phyloP scores from a whole-genome alignment of 371 early-diverging fungal species.

The Mortierella sp. region DNA sequence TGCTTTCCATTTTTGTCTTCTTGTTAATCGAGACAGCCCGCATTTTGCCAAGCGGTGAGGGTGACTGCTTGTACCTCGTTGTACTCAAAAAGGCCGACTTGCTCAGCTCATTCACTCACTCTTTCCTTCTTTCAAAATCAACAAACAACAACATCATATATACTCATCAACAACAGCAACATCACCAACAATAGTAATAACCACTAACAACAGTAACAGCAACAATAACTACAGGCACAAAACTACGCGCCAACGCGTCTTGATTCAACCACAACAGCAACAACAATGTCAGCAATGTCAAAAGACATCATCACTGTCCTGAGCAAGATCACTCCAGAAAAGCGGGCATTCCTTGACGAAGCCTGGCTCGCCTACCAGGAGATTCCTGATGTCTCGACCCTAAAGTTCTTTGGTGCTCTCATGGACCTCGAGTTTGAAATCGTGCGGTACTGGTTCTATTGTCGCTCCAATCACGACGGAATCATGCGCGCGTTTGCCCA shows the following conservation, averaged over 20 bases:
- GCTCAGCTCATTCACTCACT: too few relatives aligned
- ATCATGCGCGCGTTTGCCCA: constrained; percentile 7
- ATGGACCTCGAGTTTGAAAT: constrained; percentile 10
- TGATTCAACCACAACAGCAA: neutral
- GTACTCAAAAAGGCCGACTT: too few relatives aligned
- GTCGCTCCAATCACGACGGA: constrained; percentile 14
- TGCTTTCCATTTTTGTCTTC: too few relatives aligned
- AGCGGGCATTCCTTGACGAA: neutral
- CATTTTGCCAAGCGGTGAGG: too few relatives aligned
- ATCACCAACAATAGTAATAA: neutral
- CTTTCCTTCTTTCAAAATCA: too few relatives aligned
- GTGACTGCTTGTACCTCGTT: too few relatives aligned
- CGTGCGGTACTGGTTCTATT: constrained; percentile 21
- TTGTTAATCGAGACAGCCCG: too few relatives aligned
- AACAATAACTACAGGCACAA: neutral
- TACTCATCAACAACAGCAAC: too few relatives aligned
- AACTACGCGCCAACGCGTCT: neutral
- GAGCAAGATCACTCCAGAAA: constrained; percentile 3
- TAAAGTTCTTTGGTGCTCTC: neutral
- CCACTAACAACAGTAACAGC: neutral
- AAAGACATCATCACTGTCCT: neutral
- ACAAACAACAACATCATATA: too few relatives aligned
- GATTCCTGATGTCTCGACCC: neutral
- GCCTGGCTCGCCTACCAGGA: constrained; percentile 7
- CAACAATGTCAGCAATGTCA: too few relatives aligned